These are phyloP conservation scores for Aureobasidium sp. DNA, from an alignment of 2,329 filamentous ascomycete genomes.

Conservation along the genomic window DNA sequence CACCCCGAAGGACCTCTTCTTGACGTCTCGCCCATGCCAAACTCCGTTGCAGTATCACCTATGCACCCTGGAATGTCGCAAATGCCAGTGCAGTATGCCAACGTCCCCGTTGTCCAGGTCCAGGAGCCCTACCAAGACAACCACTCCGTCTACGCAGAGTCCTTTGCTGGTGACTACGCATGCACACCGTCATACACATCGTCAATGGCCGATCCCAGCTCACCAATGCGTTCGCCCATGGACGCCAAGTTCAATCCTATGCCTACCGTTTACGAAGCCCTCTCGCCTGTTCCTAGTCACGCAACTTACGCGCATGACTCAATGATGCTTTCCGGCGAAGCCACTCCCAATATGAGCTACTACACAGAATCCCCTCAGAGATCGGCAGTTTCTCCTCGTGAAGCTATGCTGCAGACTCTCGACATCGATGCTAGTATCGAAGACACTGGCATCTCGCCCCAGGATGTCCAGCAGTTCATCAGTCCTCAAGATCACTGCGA, in stretches of 20 bases:
- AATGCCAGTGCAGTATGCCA: conserved; percentile 33
- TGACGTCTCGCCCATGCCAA: conserved; percentile 37
- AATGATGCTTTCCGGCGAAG: conserved; percentile 11
- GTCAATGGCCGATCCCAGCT: conserved; percentile 38
- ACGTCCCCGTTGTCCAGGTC: conserved; percentile 39
- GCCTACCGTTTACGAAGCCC: conserved; percentile 29
- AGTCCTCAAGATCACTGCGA: conserved; percentile 35
- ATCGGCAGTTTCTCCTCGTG: conserved; percentile 23
- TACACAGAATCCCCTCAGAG: conserved; percentile 14
- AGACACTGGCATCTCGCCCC: conserved; percentile 76
- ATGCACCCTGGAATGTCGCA: conserved; percentile 40
- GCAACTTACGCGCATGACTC: conserved; percentile 12
- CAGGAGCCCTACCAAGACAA: conserved; percentile 27
- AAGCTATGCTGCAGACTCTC: conserved; percentile 38
- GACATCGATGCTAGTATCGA: conserved; percentile 54
- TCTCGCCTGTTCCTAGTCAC: conserved; percentile 26
- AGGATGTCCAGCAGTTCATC: conserved; percentile 53
- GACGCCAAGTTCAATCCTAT: conserved; percentile 27
- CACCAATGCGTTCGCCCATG: conserved; percentile 31
- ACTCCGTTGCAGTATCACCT: conserved; percentile 34
- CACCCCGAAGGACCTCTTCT: conserved; percentile 32
- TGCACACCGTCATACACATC: conserved; percentile 42
- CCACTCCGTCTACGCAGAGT: conserved; percentile 10
- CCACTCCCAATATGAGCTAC: conserved; percentile 16
- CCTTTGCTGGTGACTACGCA: conserved; percentile 31